Evolutionary conservation across 345 rosid species (phyloP).

Genomic region (Luvunga scandens): DNA sequence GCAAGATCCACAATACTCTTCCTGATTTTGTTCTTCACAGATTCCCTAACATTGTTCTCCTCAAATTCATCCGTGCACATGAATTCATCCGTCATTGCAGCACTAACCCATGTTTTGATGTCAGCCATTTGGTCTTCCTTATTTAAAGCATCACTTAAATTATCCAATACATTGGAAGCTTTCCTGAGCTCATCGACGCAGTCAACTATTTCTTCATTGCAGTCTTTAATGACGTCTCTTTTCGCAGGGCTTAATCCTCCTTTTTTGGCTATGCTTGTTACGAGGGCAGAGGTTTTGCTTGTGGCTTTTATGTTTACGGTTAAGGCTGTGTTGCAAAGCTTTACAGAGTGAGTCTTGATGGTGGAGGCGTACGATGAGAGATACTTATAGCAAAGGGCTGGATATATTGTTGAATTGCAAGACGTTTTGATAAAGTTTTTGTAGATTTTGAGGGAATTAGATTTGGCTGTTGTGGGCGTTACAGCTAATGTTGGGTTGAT

Average conservation of each 20-base stretch:
- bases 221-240: slow-evolving; percentile 42
- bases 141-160: slow-evolving; percentile 8
- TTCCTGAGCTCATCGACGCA: slow-evolving; percentile 49
- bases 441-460: slow-evolving; percentile 26
- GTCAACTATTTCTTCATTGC: slow-evolving; percentile 45
- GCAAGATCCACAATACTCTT: slow-evolving; percentile 36
- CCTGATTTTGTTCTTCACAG: slow-evolving; percentile 40
- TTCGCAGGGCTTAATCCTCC: slow-evolving; percentile 35
- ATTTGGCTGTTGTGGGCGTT: slow-evolving; percentile 5
- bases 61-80: slow-evolving; percentile 72
- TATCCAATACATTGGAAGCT: slow-evolving; percentile 38
- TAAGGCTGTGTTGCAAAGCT: slow-evolving; percentile 53
- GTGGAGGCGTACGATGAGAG: slow-evolving; percentile 48
- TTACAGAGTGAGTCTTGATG: slow-evolving; percentile 49
- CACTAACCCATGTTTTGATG: slow-evolving; percentile 62
- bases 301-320: slow-evolving; percentile 42
- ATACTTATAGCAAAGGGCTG: slow-evolving; percentile 48
- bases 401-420: slow-evolving; percentile 54
- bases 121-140: slow-evolving; percentile 34
- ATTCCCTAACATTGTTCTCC: slow-evolving; percentile 35
- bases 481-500: slow-evolving; percentile 18
- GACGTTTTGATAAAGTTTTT: slow-evolving; percentile 44
- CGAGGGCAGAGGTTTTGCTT: slow-evolving; percentile 18
- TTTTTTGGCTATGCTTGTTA: slow-evolving; percentile 28
- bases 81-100: slow-evolving; percentile 61